phyloP scores from a whole-genome alignment of 345 rosid species.

The Arabidopsis thaliana region TAIR10.1 NC_003076.8:8688501-8689000 shows the following conservation, averaged over 20 bases:
- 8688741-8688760: constrained; percentile 9
- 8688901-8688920: not conserved
- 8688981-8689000: not conserved
- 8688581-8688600: constrained; percentile 40
- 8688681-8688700: constrained; percentile 5
- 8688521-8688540: constrained; percentile 45
- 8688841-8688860: constrained; percentile 1
- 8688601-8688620: constrained; percentile 16
- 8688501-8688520: constrained; percentile 41
- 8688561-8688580: constrained; percentile 34
- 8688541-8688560: constrained; percentile 47
- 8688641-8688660: constrained; percentile 42
- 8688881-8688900: constrained; percentile 2
- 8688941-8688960: not conserved
- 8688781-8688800: not conserved
- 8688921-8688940: not conserved
- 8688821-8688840: not conserved
- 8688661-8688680: constrained; percentile 34
- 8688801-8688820: not conserved
- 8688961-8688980: not conserved
- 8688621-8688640: constrained; percentile 9
- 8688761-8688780: constrained; percentile 39
- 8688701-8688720: no score
- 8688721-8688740: not conserved
- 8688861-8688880: constrained; percentile 29